Evolutionary conservation across 2,329 filamentous ascomycete genomes (phyloP).

Genomic region (Calonectria ilicicola): DNA sequence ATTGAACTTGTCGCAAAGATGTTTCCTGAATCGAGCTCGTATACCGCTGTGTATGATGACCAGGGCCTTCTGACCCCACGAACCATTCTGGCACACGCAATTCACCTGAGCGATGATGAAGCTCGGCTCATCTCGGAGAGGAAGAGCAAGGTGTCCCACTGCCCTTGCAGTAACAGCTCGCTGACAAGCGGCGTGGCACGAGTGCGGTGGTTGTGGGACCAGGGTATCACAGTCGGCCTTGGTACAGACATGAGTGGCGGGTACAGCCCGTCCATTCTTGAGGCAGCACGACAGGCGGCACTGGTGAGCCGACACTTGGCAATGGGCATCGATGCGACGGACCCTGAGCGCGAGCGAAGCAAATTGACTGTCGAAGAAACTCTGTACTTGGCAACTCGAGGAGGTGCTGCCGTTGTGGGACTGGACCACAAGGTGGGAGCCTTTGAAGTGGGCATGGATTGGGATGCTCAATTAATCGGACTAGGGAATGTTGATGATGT

Average conservation of each 20-base stretch:
- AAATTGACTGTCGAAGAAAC: slow-evolving; percentile 89
- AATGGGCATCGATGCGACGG: slow-evolving; percentile 57
- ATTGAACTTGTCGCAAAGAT: slow-evolving; percentile 75
- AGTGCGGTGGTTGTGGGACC: slow-evolving; percentile 79
- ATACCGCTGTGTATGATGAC: slow-evolving; percentile 84
- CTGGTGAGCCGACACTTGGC: slow-evolving; percentile 81
- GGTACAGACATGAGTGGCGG: slow-evolving; percentile 94
- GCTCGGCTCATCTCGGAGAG: slow-evolving; percentile 70
- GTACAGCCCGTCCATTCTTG: slow-evolving; percentile 83
- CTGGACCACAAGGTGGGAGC: slow-evolving; percentile 78
- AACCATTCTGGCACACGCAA: slow-evolving; percentile 87
- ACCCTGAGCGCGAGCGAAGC: slow-evolving; percentile 55
- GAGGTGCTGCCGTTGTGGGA: slow-evolving; percentile 85
- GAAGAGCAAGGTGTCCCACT: slow-evolving; percentile 81
- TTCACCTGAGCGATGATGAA: slow-evolving; percentile 80
- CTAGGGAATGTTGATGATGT: slow-evolving; percentile 64
- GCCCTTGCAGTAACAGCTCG: slow-evolving; percentile 86
- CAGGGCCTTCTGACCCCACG: slow-evolving; percentile 75
- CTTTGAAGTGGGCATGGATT: slow-evolving; percentile 89
- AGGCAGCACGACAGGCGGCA: slow-evolving; percentile 84
- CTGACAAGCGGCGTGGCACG: slow-evolving; percentile 83
- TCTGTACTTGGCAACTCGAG: slow-evolving; percentile 87
- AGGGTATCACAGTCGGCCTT: slow-evolving; percentile 82
- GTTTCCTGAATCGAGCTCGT: slow-evolving; percentile 74
- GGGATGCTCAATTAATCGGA: slow-evolving; percentile 87